Evolutionary conservation across 306 rosid species (phyloP), one percentile per base, ranked within the genome.

Genomic region (Sicyos baderoa): DNA sequence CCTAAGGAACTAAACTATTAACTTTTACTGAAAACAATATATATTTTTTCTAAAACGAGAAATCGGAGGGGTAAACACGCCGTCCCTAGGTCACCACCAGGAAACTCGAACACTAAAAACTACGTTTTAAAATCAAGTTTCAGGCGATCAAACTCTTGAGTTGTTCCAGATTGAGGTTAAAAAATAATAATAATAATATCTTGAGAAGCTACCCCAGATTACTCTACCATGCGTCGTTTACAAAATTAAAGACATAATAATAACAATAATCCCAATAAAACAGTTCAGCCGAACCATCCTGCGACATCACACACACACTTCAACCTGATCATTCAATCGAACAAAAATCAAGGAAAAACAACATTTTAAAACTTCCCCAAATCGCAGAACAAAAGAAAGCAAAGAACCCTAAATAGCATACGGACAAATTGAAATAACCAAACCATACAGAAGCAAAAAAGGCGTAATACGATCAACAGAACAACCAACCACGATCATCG

Each of bases 221-320:
- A 37, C 19, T 35, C 68, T 3, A 56, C 9, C 68, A 17, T 35
- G 25, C 17, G 49, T 61, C 8, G 8, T 9, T n/a, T 10, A 58
- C 65, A 61, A 61, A 35, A 61, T 37, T 61, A 61, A 37, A 9
- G 68, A 61, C 4, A 62, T 9, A 61, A 10, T 61, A n/a, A n/a
- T 3, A 10, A 1, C 19, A 6, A 61, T 61, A n/a, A n/a, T 3
- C 5, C 1, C 42, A 6, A 61, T 17, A 35, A 4, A 61, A 35
- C 17, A 9, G 25, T 35, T 61, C 42, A 17, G 50, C 66, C 32
- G 66, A 65, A 59, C 14, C 47, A 27, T 59, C 66, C 13, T 16
- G 55, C n/a, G 61, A 10, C 16, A 55, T 21, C 21, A 4, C 59
- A 9, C 21, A 4, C 59, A 9, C 29, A 23, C 2, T 11, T 7